Conservation (phyloP, 202 grass and related monocot genomes). For the Brachypodium distachyon region DNA sequence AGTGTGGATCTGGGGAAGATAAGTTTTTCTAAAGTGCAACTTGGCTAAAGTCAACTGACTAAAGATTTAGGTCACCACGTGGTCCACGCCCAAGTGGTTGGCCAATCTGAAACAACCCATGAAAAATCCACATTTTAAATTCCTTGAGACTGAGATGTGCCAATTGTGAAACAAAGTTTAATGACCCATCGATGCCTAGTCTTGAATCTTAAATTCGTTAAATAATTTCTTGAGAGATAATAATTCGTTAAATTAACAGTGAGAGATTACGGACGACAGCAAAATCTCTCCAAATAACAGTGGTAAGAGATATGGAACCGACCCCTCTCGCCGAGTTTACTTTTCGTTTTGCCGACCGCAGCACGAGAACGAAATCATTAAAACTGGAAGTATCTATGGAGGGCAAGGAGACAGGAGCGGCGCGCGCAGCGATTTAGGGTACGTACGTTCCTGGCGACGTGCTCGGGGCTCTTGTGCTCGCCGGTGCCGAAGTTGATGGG, state of each 20-base stretch:
- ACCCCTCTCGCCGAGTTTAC: no score
- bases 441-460: slow-evolving; percentile 68
- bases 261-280: neutral
- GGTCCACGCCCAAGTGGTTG: neutral
- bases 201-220: neutral
- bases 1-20: neutral
- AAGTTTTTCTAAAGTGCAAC: neutral
- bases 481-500: slow-evolving; percentile 39
- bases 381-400: no score
- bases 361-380: neutral
- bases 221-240: no score
- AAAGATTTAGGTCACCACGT: neutral
- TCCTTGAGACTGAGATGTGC: neutral
- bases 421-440: no score
- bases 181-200: neutral
- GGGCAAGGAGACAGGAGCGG: no score
- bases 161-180: neutral
- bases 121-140: neutral
- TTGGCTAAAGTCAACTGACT: neutral
- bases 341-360: neutral
- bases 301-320: neutral
- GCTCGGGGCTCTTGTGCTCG: slow-evolving; percentile 65
- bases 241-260: no score
- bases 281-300: neutral
- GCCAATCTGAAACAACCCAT: neutral